phyloP scores from a whole-genome alignment of 2,329 filamentous ascomycete species.

The Penicillium sp. region DNA sequence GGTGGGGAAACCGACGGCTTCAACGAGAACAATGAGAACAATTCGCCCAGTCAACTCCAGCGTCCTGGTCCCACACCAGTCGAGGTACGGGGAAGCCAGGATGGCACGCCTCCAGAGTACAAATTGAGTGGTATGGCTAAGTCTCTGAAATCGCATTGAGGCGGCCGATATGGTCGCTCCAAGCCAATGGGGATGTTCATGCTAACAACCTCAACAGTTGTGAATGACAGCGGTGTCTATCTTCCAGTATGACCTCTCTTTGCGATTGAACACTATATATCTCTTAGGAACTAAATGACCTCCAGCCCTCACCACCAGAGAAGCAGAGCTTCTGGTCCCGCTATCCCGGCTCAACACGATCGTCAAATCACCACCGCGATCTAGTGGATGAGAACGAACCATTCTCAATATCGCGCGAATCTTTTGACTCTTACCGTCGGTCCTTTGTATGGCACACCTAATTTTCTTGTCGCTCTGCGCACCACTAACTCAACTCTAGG shows the following conservation, averaged over 20 bases:
- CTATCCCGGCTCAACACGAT: slow-evolving; percentile 49
- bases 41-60: slow-evolving; percentile 29
- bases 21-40: slow-evolving; percentile 55
- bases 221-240: slow-evolving; percentile 94
- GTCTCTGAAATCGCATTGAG: neutral
- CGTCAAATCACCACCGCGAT: slow-evolving; percentile 58
- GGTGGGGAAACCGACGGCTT: slow-evolving; percentile 37
- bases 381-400: slow-evolving; percentile 81
- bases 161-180: neutral
- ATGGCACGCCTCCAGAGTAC: slow-evolving; percentile 71
- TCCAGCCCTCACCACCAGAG: slow-evolving; percentile 81
- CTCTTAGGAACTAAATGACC: neutral
- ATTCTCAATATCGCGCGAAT: slow-evolving; percentile 93
- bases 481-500: slow-evolving; percentile 52
- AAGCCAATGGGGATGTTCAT: slow-evolving; percentile 2
- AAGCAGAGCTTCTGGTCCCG: slow-evolving; percentile 76
- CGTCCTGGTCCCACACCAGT: slow-evolving; percentile 44
- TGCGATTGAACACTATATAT: neutral
- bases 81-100: slow-evolving; percentile 61
- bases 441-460: slow-evolving; percentile 72
- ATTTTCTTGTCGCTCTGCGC: slow-evolving; percentile 5
- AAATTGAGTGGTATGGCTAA: slow-evolving; percentile 71
- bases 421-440: slow-evolving; percentile 92
- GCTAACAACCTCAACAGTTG: slow-evolving; percentile 61
- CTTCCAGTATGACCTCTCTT: slow-evolving; percentile 67